phyloP scores from a whole-genome alignment of 257 asterid species.

The Euphrasia confusa region DNA sequence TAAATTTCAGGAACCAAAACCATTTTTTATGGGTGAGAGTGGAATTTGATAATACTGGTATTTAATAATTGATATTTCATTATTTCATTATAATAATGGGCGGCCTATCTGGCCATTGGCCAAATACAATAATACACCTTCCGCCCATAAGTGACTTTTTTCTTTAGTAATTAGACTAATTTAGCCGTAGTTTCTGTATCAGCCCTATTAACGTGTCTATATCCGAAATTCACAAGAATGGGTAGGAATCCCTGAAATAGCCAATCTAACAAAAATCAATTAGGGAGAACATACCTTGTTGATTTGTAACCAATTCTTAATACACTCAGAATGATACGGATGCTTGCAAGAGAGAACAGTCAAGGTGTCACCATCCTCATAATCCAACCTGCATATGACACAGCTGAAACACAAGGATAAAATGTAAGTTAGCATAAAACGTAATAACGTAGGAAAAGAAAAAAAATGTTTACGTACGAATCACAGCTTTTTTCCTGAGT shows the following conservation, averaged over 20 bases:
- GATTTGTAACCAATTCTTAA: slow-evolving; percentile 74
- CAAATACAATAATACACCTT: too few species aligned
- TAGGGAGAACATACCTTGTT: slow-evolving; percentile 57
- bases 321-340: slow-evolving; percentile 75
- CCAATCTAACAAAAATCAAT: not conserved
- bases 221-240: slow-evolving; percentile 12
- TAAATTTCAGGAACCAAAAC: too few species aligned
- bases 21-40: too few species aligned
- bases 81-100: too few species aligned
- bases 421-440: not conserved
- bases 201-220: not conserved
- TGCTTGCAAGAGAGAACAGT: slow-evolving; percentile 86
- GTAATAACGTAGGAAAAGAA: too few species aligned
- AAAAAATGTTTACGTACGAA: slow-evolving; percentile 52
- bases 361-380: slow-evolving; percentile 76
- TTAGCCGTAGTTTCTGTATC: not conserved
- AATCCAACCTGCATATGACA: slow-evolving; percentile 88
- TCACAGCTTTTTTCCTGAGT: slow-evolving; percentile 56
- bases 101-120: too few species aligned
- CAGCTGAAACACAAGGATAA: slow-evolving; percentile 51
- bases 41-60: too few species aligned
- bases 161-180: too few species aligned
- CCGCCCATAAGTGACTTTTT: too few species aligned
- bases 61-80: too few species aligned
- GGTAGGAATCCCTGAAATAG: not conserved